Conservation (phyloP, 768 basidiomycete genomes). For the Pleurotus pulmonarius region DNA sequence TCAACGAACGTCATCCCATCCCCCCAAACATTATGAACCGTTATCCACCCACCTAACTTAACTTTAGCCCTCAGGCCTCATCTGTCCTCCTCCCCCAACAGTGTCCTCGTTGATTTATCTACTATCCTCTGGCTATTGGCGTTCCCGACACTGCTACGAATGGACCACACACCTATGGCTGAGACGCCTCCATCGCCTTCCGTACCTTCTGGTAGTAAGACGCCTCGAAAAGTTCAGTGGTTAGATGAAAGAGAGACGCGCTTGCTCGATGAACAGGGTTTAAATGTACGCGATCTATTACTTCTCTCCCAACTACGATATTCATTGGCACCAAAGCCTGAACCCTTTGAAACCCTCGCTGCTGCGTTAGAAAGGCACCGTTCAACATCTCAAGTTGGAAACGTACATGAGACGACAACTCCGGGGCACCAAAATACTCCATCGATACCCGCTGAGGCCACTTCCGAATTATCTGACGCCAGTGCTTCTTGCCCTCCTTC, state of each 20-base stretch:
- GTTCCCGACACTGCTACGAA: neutral
- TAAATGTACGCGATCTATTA: slow-evolving; percentile 38
- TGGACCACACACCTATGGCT: neutral
- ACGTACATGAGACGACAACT: slow-evolving; percentile 27
- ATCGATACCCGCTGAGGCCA: neutral
- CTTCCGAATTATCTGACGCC: slow-evolving; percentile 14
- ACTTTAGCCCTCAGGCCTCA: neutral
- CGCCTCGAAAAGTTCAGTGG: slow-evolving; percentile 55
- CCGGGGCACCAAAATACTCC: slow-evolving; percentile 2
- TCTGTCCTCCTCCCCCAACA: neutral
- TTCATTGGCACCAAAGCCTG: slow-evolving; percentile 30
- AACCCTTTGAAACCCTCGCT: slow-evolving; percentile 45
- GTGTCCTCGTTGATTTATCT: neutral
- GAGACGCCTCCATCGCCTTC: neutral
- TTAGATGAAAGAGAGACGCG: slow-evolving; percentile 28
- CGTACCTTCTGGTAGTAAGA: slow-evolving; percentile 30
- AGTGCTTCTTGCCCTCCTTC: slow-evolving; percentile 15
- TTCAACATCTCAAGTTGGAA: slow-evolving; percentile 16
- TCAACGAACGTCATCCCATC: neutral
- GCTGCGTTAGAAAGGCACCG: slow-evolving; percentile 51
- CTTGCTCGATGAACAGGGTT: slow-evolving; percentile 49
- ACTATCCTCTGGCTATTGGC: neutral
- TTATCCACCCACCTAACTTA: neutral
- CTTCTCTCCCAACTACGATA: neutral
- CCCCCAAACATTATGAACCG: no score